Evolutionary conservation across 768 basidiomycete species (phyloP).

Genomic region (Amanita phalloides): DNA sequence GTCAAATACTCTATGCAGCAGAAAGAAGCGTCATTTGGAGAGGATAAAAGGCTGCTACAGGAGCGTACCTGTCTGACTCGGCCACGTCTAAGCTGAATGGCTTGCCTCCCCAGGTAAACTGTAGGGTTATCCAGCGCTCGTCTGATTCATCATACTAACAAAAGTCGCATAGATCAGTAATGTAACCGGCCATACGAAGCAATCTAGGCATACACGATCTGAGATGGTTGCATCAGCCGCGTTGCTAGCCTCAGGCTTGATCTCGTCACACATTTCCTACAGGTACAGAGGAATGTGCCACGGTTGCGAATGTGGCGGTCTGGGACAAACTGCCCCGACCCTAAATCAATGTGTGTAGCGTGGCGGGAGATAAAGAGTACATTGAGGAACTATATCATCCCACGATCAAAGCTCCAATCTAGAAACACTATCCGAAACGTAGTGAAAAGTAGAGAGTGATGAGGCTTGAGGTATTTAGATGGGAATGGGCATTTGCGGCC

Average conservation of each 20-base stretch:
- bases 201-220: background rate
- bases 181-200: background rate
- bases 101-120: constrained; percentile 68
- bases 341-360: background rate
- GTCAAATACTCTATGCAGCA: constrained; percentile 57
- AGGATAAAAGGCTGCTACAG: constrained; percentile 1
- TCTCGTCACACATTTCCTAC: background rate
- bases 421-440: constrained; percentile 45
- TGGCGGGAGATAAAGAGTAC: background rate
- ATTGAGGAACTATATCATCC: background rate
- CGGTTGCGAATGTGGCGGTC: background rate
- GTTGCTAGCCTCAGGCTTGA: background rate
- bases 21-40: constrained; percentile 2
- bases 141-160: constrained; percentile 5
- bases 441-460: constrained; percentile 34
- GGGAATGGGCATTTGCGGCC: background rate
- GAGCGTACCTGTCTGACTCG: constrained; percentile 60
- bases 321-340: background rate
- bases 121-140: constrained; percentile 50
- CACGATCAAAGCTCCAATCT: constrained; percentile 26
- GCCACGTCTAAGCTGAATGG: constrained; percentile 55
- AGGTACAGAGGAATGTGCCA: background rate
- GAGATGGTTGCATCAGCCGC: background rate
- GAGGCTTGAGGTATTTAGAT: constrained; percentile 18
- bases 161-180: background rate